Base-by-base conservation (phyloP, 345 rosid species). In the Brassica napus region DNA sequence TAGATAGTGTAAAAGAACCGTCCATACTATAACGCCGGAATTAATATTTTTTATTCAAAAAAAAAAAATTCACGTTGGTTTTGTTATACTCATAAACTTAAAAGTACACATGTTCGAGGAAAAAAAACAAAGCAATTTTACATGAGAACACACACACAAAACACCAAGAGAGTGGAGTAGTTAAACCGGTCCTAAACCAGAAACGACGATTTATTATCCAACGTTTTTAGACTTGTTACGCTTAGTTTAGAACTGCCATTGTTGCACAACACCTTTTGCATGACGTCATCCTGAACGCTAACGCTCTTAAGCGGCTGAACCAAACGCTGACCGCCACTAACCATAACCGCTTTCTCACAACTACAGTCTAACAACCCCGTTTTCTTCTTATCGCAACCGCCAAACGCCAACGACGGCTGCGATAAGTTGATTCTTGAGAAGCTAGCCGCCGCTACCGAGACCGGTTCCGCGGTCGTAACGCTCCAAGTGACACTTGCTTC, bases 401-500 rank as follows among this genome's bases (percentile, higher is more conserved):
- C 65, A 8, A 62, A 68, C 31, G 32, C 76, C 5, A 39, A 11
- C 2, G 69, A 1, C 35, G 79, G 30, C 49, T 16, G 26, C 11
- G 79, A 66, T 74, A 92, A 83, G 4, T 86, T 87, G 0, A 86
- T 76, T 9, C 87, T 85, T 0, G 97, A 87, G 64, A 83, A 89
- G 60, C 83, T 88, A 12, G 89, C 52, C 16, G 70, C 75, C 34
- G 89, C 82, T 83, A 54, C 89, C 14, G 76, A 39, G 8, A 61
- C 80, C 3, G 80, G 77, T 16, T 94, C 97, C 0, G 99, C 98
- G 0, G 98, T 91, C 0, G 90, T 87, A 37, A 95, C 97, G 65
- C 97, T 95, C 98, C 99, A 93, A 14, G 90, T 89, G 1, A 93
- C 85, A 86, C 98, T 95, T 0, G 89, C 94, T 74, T 95, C 99